phyloP scores from a whole-genome alignment of 2,329 filamentous ascomycete genomes.

The Penicillium sp. region DNA sequence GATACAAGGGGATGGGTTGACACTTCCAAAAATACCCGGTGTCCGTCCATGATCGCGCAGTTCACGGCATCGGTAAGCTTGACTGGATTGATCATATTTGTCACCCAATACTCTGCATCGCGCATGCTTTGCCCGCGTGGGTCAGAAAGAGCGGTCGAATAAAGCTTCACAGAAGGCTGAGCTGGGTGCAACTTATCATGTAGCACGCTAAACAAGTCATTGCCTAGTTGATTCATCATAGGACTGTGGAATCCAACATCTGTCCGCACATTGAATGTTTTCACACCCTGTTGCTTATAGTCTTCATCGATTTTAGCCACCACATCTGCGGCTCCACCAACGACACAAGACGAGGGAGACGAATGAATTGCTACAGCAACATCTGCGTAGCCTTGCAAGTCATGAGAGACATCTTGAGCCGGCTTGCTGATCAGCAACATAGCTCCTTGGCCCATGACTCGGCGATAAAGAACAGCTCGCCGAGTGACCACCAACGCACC shows the following conservation, averaged over 20 bases:
- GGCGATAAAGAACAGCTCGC: slow-evolving; percentile 35
- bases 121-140: slow-evolving; percentile 6
- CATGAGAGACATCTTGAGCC: not conserved
- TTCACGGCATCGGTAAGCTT: slow-evolving; percentile 38
- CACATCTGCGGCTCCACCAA: slow-evolving; percentile 4
- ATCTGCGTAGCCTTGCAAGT: not conserved
- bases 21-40: slow-evolving; percentile 45
- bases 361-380: slow-evolving; percentile 6
- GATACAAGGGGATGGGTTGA: slow-evolving; percentile 46
- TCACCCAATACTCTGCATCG: slow-evolving; percentile 35
- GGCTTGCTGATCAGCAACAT: slow-evolving; percentile 19
- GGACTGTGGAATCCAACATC: slow-evolving; percentile 48
- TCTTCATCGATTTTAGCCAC: slow-evolving; percentile 1
- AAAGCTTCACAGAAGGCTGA: slow-evolving; percentile 9
- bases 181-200: slow-evolving; percentile 5
- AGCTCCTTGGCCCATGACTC: slow-evolving; percentile 29
- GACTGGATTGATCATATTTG: slow-evolving; percentile 41
- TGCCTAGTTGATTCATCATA: slow-evolving; percentile 34
- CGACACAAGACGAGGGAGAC: slow-evolving; percentile 6
- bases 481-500: slow-evolving; percentile 5
- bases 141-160: slow-evolving; percentile 22
- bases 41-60: slow-evolving; percentile 41
- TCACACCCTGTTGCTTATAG: slow-evolving; percentile 24
- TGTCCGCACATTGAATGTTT: slow-evolving; percentile 39
- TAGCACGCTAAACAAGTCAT: slow-evolving; percentile 25